phyloP scores from a whole-genome alignment of 2,329 filamentous ascomycete species.

The Davidsoniella neocaledoniae region DNA sequence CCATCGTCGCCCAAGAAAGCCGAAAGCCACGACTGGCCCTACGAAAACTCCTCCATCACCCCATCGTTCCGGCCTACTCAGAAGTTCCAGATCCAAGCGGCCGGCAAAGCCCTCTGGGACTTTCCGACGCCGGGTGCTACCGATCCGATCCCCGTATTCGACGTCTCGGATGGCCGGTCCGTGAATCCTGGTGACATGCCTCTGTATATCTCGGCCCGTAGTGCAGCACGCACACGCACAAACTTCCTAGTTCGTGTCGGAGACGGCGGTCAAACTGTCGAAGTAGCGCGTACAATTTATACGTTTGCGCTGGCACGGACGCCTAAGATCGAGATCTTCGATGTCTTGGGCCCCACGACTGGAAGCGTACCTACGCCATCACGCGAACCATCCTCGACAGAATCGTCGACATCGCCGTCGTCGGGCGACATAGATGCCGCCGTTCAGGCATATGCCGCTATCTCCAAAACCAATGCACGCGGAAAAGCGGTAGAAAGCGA shows the following conservation, averaged over 20 bases:
- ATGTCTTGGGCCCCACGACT: neutral
- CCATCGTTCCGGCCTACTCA: slow-evolving; percentile 25
- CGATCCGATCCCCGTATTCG: slow-evolving; percentile 27
- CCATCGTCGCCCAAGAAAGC: too few relatives aligned
- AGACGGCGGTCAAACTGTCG: slow-evolving; percentile 18
- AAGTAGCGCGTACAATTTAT: slow-evolving; percentile 37
- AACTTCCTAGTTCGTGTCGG: slow-evolving; percentile 29
- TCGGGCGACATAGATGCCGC: slow-evolving; percentile 9
- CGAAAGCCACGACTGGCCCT: slow-evolving; percentile 13
- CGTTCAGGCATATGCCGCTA: slow-evolving; percentile 1
- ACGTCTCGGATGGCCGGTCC: slow-evolving; percentile 20
- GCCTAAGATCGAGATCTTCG: slow-evolving; percentile 25
- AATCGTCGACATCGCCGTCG: neutral
- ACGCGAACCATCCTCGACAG: slow-evolving; percentile 12
- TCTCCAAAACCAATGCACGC: neutral
- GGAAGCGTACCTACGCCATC: neutral
- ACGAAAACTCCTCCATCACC: slow-evolving; percentile 15
- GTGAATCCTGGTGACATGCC: slow-evolving; percentile 21
- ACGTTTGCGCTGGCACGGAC: slow-evolving; percentile 37
- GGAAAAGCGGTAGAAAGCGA: too few relatives aligned
- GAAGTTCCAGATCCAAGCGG: slow-evolving; percentile 31
- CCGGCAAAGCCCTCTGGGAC: slow-evolving; percentile 27
- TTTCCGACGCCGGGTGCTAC: slow-evolving; percentile 24
- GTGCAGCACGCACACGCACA: slow-evolving; percentile 28
- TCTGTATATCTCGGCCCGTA: slow-evolving; percentile 35